These are phyloP conservation scores for Gossypium raimondii DNA, from an alignment of 345 rosid genomes.

Conservation along the genomic window DNA sequence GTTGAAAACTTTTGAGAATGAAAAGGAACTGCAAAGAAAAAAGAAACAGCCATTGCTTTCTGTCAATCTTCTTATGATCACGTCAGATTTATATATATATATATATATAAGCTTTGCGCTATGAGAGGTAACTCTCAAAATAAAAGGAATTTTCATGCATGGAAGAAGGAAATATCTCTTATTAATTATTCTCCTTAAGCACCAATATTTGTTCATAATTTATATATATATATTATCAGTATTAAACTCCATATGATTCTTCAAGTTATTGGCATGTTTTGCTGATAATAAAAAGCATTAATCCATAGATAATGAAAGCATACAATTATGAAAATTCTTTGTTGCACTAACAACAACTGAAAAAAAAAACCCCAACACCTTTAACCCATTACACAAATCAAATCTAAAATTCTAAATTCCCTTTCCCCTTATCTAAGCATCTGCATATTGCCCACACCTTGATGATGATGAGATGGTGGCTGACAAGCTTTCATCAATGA, in stretches of 20 bases:
- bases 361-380: slow-evolving; percentile 6
- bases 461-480: slow-evolving; percentile 39
- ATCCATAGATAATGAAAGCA: not conserved
- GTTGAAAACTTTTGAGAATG: not conserved
- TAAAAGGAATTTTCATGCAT: slow-evolving; percentile 1
- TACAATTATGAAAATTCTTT: not conserved
- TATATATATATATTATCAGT: not conserved
- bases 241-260: not conserved
- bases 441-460: slow-evolving; percentile 44
- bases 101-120: not conserved
- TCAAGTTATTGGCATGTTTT: not conserved
- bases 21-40: not conserved
- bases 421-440: slow-evolving; percentile 43
- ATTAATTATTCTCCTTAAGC: not conserved
- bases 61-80: not conserved
- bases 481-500: slow-evolving; percentile 48
- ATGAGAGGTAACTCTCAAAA: not conserved
- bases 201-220: not conserved
- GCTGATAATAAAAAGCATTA: not conserved
- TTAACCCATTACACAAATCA: not conserved
- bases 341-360: not conserved
- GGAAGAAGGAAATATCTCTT: not conserved
- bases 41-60: not conserved
- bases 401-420: not conserved
- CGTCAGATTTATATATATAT: not conserved